Evolutionary conservation across 495 filamentous ascomycete species (phyloP), one percentile per base, ranked within the genome.

Genomic region (Penicillium silybi): DNA sequence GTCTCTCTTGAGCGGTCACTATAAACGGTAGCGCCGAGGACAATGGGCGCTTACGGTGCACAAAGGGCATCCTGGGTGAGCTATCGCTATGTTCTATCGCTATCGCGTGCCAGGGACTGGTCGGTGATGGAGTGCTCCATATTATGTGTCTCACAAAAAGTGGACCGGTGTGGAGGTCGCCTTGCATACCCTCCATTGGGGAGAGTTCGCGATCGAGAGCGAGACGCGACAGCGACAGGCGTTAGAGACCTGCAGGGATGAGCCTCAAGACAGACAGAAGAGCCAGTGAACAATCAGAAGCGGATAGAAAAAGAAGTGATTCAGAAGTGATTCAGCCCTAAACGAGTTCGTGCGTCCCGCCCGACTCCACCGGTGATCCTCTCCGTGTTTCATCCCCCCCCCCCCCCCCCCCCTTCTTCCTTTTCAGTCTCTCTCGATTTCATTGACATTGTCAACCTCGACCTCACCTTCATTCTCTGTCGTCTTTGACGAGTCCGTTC

Each of bases 251-350:
- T 37, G 29, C 44, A 46, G 29, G 29, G 19, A 35, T 29, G 29
- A 15, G 44, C 23, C 37, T 46, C 29, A 35, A n/a, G 29, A 46
- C 44, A 5, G 35, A 19, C 20, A 46, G 37, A 37, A 20, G 8
- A 23, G 32, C 17, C 29, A 32, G 13, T 32, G 10, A 19, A 19
- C 11, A 3, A 22, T 22, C 10, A 20, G 34, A 22, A 27, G 17
- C 6, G 23, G 41, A 45, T 16, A 19, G 29, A 17, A 8, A 26
- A 16, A 17, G n/a, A n/a, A n/a, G n/a, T 6, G 15, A 27, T 41
- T 2, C 6, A 34, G 32, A 43, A 8, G 32, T 35, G 20, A 6
- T 41, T 61, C 57, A 63, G 56, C 56, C 56, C 52, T 59, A 53
- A 42, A 34, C 16, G 32, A 35, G 35, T 26, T 44, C 23, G 45